Evolutionary conservation across 768 basidiomycete genomes (phyloP).

Genomic region (Postia placenta): DNA sequence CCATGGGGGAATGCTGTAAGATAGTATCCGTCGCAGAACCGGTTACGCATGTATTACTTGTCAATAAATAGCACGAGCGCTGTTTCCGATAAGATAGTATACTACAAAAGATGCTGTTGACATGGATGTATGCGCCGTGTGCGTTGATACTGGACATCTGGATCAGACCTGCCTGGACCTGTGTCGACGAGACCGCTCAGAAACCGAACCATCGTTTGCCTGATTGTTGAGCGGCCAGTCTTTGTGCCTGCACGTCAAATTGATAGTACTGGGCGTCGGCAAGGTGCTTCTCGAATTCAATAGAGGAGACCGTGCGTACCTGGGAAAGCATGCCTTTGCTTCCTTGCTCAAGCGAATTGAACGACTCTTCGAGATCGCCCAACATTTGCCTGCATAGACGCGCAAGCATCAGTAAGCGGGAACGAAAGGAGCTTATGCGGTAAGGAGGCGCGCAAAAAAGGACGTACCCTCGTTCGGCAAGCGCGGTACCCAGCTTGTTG

Average conservation of each 20-base stretch:
- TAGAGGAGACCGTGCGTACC: conserved; percentile 27
- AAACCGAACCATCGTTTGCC: conserved; percentile 65
- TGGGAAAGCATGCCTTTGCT: conserved; percentile 62
- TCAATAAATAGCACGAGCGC: not conserved
- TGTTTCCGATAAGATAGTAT: not conserved
- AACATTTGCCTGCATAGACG: conserved; percentile 47
- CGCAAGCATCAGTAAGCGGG: not conserved
- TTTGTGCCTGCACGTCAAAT: conserved; percentile 47
- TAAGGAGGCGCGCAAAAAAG: not conserved
- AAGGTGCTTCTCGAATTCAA: not conserved
- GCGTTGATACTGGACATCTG: not conserved
- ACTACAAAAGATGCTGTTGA: no score
- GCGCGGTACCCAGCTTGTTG: conserved; percentile 34
- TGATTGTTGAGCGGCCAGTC: conserved; percentile 54
- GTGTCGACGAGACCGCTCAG: no score
- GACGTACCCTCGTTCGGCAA: conserved; percentile 59
- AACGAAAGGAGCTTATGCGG: not conserved
- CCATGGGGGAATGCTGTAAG: not conserved
- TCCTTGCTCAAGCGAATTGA: conserved; percentile 59
- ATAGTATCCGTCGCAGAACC: not conserved
- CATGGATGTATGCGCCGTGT: not conserved
- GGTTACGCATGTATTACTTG: not conserved
- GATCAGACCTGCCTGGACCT: no score
- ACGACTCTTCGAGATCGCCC: conserved; percentile 52
- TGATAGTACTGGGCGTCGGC: not conserved